Evolutionary conservation across 2,329 filamentous ascomycete genomes (phyloP).

Genomic region (Cladobotryum mycophilum): DNA sequence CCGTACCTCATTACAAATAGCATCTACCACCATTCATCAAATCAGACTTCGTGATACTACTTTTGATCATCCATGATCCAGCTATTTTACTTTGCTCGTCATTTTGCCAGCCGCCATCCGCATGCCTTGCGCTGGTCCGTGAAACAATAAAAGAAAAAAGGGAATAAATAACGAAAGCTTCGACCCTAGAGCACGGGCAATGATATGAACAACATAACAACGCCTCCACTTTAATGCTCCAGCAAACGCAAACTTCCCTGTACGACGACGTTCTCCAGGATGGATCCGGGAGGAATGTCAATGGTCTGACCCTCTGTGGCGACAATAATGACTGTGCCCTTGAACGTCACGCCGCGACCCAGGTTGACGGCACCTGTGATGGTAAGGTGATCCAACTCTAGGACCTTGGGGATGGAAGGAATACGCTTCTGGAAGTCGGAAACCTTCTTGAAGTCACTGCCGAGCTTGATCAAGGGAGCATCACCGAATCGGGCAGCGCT

Average conservation of each 20-base stretch:
- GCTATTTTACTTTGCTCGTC: neutral
- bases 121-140: no score
- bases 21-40: no score
- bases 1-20: no score
- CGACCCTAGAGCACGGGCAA: slow-evolving; percentile 7
- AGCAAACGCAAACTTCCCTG: slow-evolving; percentile 83
- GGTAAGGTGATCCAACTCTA: slow-evolving; percentile 90
- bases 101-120: neutral
- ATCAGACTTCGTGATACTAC: neutral
- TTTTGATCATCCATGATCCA: slow-evolving; percentile 2
- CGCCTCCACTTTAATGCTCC: slow-evolving; percentile 47
- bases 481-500: slow-evolving; percentile 95
- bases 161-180: slow-evolving; percentile 8
- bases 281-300: slow-evolving; percentile 91
- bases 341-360: slow-evolving; percentile 88
- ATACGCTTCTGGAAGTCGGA: slow-evolving; percentile 92
- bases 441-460: slow-evolving; percentile 99
- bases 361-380: slow-evolving; percentile 97
- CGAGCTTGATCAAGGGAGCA: slow-evolving; percentile 96
- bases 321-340: slow-evolving; percentile 98
- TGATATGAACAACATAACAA: slow-evolving; percentile 5
- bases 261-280: slow-evolving; percentile 97
- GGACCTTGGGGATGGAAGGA: slow-evolving; percentile 80
- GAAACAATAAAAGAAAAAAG: slow-evolving; percentile 5
- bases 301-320: slow-evolving; percentile 97